Evolutionary conservation across 371 early-diverging fungal species (phyloP).

Genomic region (Rhizopus stolonifer): DNA sequence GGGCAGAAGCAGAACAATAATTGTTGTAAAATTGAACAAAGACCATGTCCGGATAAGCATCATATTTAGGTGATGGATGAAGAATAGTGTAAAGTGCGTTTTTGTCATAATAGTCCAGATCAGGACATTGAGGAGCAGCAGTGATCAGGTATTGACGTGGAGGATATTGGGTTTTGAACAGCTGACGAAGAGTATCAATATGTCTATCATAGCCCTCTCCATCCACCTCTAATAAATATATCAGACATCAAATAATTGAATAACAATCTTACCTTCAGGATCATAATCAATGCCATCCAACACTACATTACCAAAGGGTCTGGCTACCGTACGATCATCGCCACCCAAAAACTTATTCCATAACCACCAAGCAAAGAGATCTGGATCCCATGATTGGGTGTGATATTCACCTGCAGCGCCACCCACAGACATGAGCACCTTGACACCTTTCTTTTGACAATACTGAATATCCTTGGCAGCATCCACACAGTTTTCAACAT

Average conservation of each 20-base stretch:
- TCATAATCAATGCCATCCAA: slow-evolving; percentile 51
- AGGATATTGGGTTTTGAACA: slow-evolving; percentile 43
- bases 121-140: slow-evolving; percentile 61
- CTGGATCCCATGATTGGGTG: slow-evolving; percentile 30
- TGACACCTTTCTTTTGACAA: slow-evolving; percentile 63
- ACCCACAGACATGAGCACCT: slow-evolving; percentile 53
- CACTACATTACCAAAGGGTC: slow-evolving; percentile 35
- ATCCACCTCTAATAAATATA: slow-evolving; percentile 14
- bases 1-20: slow-evolving; percentile 49
- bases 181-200: slow-evolving; percentile 27
- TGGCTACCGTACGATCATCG: slow-evolving; percentile 20
- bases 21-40: slow-evolving; percentile 81
- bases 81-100: slow-evolving; percentile 48
- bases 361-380: slow-evolving; percentile 48
- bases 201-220: slow-evolving; percentile 30
- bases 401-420: slow-evolving; percentile 46
- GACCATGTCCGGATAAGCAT: slow-evolving; percentile 56
- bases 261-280: slow-evolving; percentile 40
- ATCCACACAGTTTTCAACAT: slow-evolving; percentile 39
- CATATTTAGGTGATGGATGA: slow-evolving; percentile 28
- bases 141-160: slow-evolving; percentile 38
- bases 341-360: slow-evolving; percentile 55
- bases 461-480: slow-evolving; percentile 57
- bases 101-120: slow-evolving; percentile 48
- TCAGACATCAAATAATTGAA: not conserved